A percentile compares a stretch with the other conserved stretches of the same genome.
Conservation (phyloP, 129 eudicot species). For the Logfia minima region DNA sequence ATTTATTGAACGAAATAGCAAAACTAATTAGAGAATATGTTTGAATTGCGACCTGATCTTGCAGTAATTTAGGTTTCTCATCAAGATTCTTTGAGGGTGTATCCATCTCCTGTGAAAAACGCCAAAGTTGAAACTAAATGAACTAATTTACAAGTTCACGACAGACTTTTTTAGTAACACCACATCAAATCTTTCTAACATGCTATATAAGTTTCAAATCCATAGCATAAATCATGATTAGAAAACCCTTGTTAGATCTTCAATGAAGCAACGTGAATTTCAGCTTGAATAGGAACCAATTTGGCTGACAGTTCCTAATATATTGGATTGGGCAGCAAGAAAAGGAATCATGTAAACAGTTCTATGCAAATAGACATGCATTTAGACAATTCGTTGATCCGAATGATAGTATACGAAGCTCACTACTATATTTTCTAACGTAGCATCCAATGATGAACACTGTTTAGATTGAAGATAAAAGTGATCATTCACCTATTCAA, state of each 20-base stretch:
- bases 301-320: too few relatives aligned
- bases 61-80: background rate
- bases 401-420: too few relatives aligned
- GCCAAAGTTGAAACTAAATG: background rate
- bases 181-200: background rate
- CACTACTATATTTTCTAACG: too few relatives aligned
- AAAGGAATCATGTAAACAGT: background rate
- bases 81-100: slow-evolving; percentile 8
- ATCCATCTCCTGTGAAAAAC: slow-evolving; percentile 13
- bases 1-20: background rate
- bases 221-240: too few relatives aligned
- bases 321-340: too few relatives aligned
- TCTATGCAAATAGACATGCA: background rate
- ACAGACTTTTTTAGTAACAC: background rate
- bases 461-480: too few relatives aligned
- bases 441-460: too few relatives aligned
- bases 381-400: too few relatives aligned
- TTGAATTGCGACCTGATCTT: slow-evolving; percentile 35
- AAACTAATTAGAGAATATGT: background rate
- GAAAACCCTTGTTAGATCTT: too few relatives aligned
- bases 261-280: too few relatives aligned
- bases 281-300: too few relatives aligned
- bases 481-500: too few relatives aligned
- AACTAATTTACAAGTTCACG: background rate
- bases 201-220: background rate